Percentiles rank a stretch among this genome's conserved stretches.
Conservation (phyloP, 2,329 filamentous ascomycete genomes). For the Gyromitra esculenta region DNA sequence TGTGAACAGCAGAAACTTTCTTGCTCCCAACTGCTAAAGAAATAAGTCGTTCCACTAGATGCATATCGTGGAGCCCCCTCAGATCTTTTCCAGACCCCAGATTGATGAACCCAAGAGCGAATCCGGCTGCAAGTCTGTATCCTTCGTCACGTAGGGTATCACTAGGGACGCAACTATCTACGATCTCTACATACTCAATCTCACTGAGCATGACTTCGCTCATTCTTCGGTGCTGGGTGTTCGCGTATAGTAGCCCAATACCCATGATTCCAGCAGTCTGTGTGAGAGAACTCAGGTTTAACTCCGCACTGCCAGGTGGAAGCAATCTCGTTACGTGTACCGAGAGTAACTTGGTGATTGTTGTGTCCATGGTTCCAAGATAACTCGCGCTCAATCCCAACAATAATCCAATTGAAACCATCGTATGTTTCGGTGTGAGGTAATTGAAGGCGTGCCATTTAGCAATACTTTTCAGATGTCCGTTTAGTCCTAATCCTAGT, state of each 20-base stretch:
- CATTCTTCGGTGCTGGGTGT: constrained; percentile 97
- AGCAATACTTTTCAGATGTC: constrained; percentile 89
- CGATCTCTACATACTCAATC: constrained; percentile 82
- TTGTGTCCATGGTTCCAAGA: constrained; percentile 94
- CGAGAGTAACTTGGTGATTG: constrained; percentile 90
- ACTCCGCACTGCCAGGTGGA: constrained; percentile 87
- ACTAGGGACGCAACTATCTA: constrained; percentile 73
- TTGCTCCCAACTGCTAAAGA: constrained; percentile 87
- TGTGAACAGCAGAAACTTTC: constrained; percentile 89
- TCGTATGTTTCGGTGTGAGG: constrained; percentile 97
- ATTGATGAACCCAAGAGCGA: constrained; percentile 93
- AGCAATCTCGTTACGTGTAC: constrained; percentile 97
- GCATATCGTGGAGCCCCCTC: constrained; percentile 91
- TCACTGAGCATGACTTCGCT: constrained; percentile 99
- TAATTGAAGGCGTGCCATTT: constrained; percentile 99
- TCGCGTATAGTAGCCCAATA: constrained; percentile 91
- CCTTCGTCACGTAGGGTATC: constrained; percentile 90
- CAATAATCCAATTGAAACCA: constrained; percentile 97
- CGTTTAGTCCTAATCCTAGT: constrained; percentile 88
- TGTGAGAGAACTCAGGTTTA: constrained; percentile 90
- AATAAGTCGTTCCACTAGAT: constrained; percentile 85
- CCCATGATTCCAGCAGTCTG: constrained; percentile 98
- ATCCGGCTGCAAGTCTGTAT: constrained; percentile 93
- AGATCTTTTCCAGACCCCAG: constrained; percentile 88
- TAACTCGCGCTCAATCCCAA: constrained; percentile 92